These are phyloP conservation scores for Vigna radiata DNA, from an alignment of 306 rosid species.

Conservation along the genomic window DNA sequence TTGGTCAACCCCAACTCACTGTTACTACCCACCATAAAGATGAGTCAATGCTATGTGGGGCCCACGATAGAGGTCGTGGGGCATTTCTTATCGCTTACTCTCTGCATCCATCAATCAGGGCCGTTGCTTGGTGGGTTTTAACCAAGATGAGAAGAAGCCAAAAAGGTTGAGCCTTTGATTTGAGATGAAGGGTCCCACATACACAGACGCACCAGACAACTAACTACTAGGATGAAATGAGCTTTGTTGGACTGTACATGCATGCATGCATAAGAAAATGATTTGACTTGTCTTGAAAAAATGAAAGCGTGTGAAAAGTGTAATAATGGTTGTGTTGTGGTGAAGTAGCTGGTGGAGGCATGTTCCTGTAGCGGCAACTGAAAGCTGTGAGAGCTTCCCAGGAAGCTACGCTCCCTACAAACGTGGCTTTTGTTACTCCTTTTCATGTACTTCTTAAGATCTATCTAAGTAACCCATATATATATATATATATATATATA, in stretches of 20 bases:
- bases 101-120: conserved; percentile 37
- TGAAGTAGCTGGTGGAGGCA: background rate
- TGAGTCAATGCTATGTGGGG: conserved; percentile 43
- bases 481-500: too few relatives aligned
- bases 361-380: conserved; percentile 16
- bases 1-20: conserved; percentile 60
- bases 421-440: conserved; percentile 12
- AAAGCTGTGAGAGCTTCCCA: conserved; percentile 17
- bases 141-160: background rate
- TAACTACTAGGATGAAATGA: background rate
- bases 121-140: conserved; percentile 40
- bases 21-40: conserved; percentile 42
- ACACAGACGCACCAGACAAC: background rate
- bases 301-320: background rate
- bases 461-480: background rate
- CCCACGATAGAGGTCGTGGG: conserved; percentile 40
- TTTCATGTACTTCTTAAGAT: conserved; percentile 23
- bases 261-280: conserved; percentile 34
- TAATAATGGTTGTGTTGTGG: background rate
- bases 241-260: conserved; percentile 1
- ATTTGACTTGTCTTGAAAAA: conserved; percentile 40
- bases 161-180: background rate
- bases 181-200: conserved; percentile 36
- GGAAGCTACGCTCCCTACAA: conserved; percentile 43
- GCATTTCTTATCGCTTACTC: conserved; percentile 36